Percentiles rank a stretch among this genome's conserved stretches.
phyloP scores from a whole-genome alignment of 306 rosid species.

The Datisca glomerata region DNA sequence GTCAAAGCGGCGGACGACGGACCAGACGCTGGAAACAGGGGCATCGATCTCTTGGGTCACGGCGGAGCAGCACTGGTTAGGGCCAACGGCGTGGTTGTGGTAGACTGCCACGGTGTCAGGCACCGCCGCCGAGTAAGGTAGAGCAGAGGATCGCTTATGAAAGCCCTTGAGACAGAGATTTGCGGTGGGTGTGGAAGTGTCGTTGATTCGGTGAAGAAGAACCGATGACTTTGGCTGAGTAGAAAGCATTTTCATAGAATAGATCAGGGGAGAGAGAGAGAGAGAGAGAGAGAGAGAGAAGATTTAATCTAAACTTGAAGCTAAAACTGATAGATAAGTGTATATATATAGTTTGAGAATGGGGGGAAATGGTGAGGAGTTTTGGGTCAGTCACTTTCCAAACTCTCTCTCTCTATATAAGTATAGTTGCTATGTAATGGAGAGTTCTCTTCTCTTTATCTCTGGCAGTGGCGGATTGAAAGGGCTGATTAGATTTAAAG shows the following conservation, averaged over 20 bases:
- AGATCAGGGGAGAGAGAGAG: too few relatives aligned
- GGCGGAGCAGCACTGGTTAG: constrained; percentile 79
- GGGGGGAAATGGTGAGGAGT: not conserved
- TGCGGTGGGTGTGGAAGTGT: not conserved
- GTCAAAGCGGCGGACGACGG: constrained; percentile 94
- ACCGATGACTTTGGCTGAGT: constrained; percentile 41
- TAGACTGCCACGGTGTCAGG: constrained; percentile 47
- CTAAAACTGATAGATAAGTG: too few relatives aligned
- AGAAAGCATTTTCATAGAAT: constrained; percentile 37
- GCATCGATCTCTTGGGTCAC: constrained; percentile 76
- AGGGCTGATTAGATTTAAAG: not conserved
- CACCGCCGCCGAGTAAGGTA: not conserved
- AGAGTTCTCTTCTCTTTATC: not conserved
- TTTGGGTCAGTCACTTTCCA: constrained; percentile 2
- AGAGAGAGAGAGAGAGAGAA: too few relatives aligned
- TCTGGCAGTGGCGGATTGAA: not conserved
- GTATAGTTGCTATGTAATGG: not conserved
- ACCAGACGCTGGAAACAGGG: constrained; percentile 70
- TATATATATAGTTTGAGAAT: not conserved
- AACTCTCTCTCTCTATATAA: not conserved
- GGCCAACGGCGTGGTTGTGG: constrained; percentile 40
- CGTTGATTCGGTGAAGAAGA: constrained; percentile 39
- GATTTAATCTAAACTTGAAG: too few relatives aligned
- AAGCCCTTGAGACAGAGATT: constrained; percentile 7
- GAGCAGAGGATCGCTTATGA: not conserved